Evolutionary conservation across 257 asterid genomes (phyloP).

Genomic region (Ilex aquifolium): DNA sequence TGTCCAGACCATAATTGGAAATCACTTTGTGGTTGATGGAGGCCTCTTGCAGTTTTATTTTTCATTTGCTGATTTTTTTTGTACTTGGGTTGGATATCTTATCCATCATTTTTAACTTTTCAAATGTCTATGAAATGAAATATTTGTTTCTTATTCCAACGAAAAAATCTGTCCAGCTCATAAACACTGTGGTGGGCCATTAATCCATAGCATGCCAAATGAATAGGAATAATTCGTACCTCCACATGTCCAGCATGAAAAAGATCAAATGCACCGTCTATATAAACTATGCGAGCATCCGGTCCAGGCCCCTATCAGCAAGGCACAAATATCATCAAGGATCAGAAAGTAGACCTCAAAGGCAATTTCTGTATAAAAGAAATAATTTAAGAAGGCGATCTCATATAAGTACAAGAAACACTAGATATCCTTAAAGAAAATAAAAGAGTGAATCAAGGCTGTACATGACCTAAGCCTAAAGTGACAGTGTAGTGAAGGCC

Average conservation of each 20-base stretch:
- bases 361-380: slow-evolving; percentile 9
- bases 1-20: not conserved
- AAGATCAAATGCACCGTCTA: slow-evolving; percentile 99
- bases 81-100: too few species aligned
- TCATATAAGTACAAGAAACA: too few species aligned
- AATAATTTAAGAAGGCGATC: not conserved
- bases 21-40: too few species aligned
- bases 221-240: slow-evolving; percentile 36
- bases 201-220: slow-evolving; percentile 7
- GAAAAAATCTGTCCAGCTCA: not conserved
- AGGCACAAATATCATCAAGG: slow-evolving; percentile 14
- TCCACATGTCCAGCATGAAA: slow-evolving; percentile 99
- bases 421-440: too few species aligned
- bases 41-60: too few species aligned
- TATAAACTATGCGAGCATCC: slow-evolving; percentile 91
- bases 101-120: too few species aligned
- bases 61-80: too few species aligned
- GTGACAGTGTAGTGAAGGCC: too few species aligned
- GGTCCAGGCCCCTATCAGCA: slow-evolving; percentile 78
- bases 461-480: too few species aligned
- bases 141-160: too few species aligned
- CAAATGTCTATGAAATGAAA: too few species aligned
- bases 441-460: too few species aligned
- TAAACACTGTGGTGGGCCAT: not conserved
- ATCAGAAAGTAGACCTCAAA: slow-evolving; percentile 14